These are phyloP conservation scores for Haplosporangium sp. DNA, from an alignment of 371 early-diverging fungal species.

Conservation along the genomic window DNA sequence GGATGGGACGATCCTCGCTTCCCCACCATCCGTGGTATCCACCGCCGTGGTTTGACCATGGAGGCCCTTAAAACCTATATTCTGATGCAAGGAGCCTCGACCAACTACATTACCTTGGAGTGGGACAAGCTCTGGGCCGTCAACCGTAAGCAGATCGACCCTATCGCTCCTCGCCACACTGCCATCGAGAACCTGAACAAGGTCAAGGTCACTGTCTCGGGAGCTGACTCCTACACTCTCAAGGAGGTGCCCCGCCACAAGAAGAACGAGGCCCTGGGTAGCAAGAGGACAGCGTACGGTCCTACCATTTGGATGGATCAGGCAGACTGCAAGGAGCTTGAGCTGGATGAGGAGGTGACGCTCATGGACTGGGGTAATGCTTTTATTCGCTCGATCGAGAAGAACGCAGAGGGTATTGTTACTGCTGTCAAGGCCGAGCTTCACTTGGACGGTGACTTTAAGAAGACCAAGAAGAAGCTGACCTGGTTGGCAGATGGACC, in stretches of 20 bases:
- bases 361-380: slow-evolving; percentile 99
- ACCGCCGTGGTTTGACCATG: slow-evolving; percentile 98
- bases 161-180: slow-evolving; percentile 92
- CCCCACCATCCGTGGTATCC: slow-evolving; percentile 99
- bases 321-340: slow-evolving; percentile 89
- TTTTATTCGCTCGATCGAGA: slow-evolving; percentile 79
- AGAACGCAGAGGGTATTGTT: slow-evolving; percentile 60
- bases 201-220: slow-evolving; percentile 75
- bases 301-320: slow-evolving; percentile 87
- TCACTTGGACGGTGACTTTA: slow-evolving; percentile 97
- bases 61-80: slow-evolving; percentile 98
- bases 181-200: slow-evolving; percentile 70
- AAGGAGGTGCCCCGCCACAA: slow-evolving; percentile 91
- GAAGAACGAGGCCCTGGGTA: slow-evolving; percentile 95
- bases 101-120: slow-evolving; percentile 92
- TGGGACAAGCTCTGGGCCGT: slow-evolving; percentile 99
- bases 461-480: slow-evolving; percentile 99
- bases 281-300: slow-evolving; percentile 87
- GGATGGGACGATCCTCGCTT: slow-evolving; percentile 99
- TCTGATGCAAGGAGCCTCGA: slow-evolving; percentile 99
- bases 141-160: slow-evolving; percentile 99
- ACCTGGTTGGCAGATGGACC: slow-evolving; percentile 93
- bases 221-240: slow-evolving; percentile 63
- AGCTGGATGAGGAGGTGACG: slow-evolving; percentile 93
- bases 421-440: slow-evolving; percentile 70